Base-by-base conservation (phyloP, 768 basidiomycete genomes). In the Tylopilus cervinicoccineus region DNA sequence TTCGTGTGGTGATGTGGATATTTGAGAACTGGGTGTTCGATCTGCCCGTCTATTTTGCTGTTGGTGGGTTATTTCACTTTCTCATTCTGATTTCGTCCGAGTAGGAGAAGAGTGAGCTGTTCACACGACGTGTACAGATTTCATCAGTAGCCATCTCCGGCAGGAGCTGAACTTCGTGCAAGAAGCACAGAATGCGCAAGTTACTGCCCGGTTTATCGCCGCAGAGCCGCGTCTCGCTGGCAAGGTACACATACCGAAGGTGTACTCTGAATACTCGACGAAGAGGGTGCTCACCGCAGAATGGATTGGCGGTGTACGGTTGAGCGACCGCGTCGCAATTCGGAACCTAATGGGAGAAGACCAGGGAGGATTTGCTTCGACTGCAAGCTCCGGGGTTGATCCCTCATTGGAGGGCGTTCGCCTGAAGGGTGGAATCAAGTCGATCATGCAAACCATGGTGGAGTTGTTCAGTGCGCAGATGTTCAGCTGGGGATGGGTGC, bases 401-500 rank as follows among this genome's bases (percentile, higher is more conserved):
- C 47, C 54, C 32, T 47, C 55, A 0, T 26, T 62, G 13, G 48
- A 64, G 19, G 54, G 50, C 8, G 44, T 62, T n/a, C 56, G 46
- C 26, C 69, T 86, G 10, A 76, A 76, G 54, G 85, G 86, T 11
- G 86, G 86, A 22, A 68, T 80, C 29, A 67, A 72, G 43, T 69
- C 76, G 27, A 74, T 89, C 47, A 92, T 96, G 90, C 81, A 88
- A 51, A 83, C 83, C 19, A 91, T 92, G 77, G 83, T 93, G 31
- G 85, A 90, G 52, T 73, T 92, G 2, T 93, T 93, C 72, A 85
- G 85, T 26, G 89, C 87, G 3, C 91, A 82, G 72, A 93, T 93
- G 67, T 97, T 96, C 65, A 78, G 78, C 50, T 96, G 88, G 88
- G 92, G 93, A 11, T 93, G 84, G 76, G 85, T 93, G 4, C 84